Evolutionary conservation across 805 yeast species (phyloP).

Genomic region (Wickerhamomyces chaumierensis): DNA sequence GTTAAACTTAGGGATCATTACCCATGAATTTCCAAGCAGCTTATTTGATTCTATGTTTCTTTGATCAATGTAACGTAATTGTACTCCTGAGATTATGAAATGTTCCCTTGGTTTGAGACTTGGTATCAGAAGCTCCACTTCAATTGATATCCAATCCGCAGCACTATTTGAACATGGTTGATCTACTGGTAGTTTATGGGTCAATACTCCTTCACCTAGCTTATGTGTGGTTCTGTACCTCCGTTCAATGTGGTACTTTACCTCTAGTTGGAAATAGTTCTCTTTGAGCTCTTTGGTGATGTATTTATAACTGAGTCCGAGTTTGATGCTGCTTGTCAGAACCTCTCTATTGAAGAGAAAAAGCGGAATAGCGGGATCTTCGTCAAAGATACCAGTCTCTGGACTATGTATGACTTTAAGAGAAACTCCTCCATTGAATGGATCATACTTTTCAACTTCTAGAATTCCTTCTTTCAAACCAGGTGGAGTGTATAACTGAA

Average conservation of each 20-base stretch:
- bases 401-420: slow-evolving; percentile 16
- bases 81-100: slow-evolving; percentile 13
- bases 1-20: slow-evolving; percentile 9
- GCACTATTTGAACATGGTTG: slow-evolving; percentile 20
- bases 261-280: slow-evolving; percentile 20
- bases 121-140: slow-evolving; percentile 9
- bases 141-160: slow-evolving; percentile 6
- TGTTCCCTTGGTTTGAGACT: slow-evolving; percentile 14
- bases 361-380: slow-evolving; percentile 12
- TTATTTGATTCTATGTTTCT: neutral
- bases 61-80: neutral
- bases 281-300: slow-evolving; percentile 9
- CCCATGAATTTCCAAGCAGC: slow-evolving; percentile 16
- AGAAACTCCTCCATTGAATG: slow-evolving; percentile 26
- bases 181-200: slow-evolving; percentile 2
- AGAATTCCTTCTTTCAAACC: slow-evolving; percentile 10
- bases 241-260: slow-evolving; percentile 24
- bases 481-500: slow-evolving; percentile 25
- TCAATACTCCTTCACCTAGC: slow-evolving; percentile 21
- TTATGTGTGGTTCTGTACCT: slow-evolving; percentile 19
- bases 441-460: slow-evolving; percentile 13
- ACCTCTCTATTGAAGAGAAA: slow-evolving; percentile 22
- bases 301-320: slow-evolving; percentile 18
- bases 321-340: slow-evolving; percentile 7
- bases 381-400: slow-evolving; percentile 4